A percentile compares a stretch with the other conserved stretches of the same genome.
Evolutionary conservation across 2,329 filamentous ascomycete genomes (phyloP).

Genomic region (Stachybotrys elegans): DNA sequence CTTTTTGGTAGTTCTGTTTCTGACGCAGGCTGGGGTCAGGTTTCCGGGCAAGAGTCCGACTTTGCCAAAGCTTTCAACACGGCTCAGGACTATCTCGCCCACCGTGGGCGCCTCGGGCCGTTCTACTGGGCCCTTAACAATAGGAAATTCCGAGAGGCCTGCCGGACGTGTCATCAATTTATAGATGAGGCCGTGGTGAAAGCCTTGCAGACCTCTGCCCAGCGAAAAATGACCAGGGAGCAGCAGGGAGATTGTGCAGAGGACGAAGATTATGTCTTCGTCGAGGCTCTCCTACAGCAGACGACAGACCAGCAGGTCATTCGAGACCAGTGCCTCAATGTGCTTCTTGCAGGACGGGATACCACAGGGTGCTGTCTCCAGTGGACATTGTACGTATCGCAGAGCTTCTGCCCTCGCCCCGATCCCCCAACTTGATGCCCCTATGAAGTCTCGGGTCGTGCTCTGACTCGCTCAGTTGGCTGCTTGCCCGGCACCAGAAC

Average conservation of each 20-base stretch:
- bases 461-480: constrained; percentile 1
- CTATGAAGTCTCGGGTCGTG: neutral
- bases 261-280: too few relatives aligned
- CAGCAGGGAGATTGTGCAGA: too few relatives aligned
- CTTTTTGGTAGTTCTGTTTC: constrained; percentile 49
- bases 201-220: neutral
- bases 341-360: constrained; percentile 16
- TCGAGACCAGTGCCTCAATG: constrained; percentile 11
- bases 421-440: too few relatives aligned
- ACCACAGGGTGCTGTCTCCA: constrained; percentile 16
- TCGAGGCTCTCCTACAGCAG: constrained; percentile 10
- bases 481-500: constrained; percentile 9
- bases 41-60: constrained; percentile 9
- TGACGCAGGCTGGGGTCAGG: constrained; percentile 6
- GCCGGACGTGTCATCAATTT: constrained; percentile 4
- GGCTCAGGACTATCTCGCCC: constrained; percentile 6
- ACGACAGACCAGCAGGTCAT: constrained; percentile 9
- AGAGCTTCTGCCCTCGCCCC: too few relatives aligned
- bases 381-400: constrained; percentile 17
- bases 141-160: constrained; percentile 7
- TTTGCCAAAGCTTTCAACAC: constrained; percentile 10
- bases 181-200: constrained; percentile 4
- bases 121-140: constrained; percentile 7
- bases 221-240: neutral
- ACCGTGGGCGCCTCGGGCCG: constrained; percentile 6